Conservation (phyloP, 768 basidiomycete species). For the Russula sp. region DNA sequence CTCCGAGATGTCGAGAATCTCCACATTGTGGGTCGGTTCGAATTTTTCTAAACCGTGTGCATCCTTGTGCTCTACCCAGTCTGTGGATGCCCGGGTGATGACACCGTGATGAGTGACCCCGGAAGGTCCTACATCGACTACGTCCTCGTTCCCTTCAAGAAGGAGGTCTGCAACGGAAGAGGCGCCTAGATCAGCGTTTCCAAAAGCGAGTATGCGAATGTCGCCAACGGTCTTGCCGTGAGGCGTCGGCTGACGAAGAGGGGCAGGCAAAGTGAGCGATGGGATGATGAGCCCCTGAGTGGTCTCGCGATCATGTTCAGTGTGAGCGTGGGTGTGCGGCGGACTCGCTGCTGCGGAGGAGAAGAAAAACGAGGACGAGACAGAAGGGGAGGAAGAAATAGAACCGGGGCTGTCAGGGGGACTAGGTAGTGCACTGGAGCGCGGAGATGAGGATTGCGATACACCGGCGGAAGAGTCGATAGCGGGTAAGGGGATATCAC, state of each 20-base stretch:
- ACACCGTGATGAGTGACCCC: conserved; percentile 43
- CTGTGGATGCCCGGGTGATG: conserved; percentile 51
- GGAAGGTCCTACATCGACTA: conserved; percentile 58
- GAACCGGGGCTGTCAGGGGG: conserved; percentile 60
- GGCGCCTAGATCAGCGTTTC: conserved; percentile 39
- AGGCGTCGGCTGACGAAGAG: conserved; percentile 57
- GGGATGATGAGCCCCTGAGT: conserved; percentile 63
- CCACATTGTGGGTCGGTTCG: conserved; percentile 59
- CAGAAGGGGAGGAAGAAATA: conserved; percentile 64
- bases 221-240: conserved; percentile 66
- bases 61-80: conserved; percentile 65
- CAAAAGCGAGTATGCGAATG: conserved; percentile 50
- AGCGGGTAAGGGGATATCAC: conserved; percentile 5
- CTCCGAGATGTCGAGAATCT: conserved; percentile 47
- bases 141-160: conserved; percentile 59
- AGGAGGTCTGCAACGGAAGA: conserved; percentile 44
- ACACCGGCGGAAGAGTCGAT: conserved; percentile 16
- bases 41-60: conserved; percentile 59
- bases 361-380: conserved; percentile 73
- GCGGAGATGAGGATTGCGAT: conserved; percentile 45
- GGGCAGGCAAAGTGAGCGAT: conserved; percentile 54
- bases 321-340: conserved; percentile 43
- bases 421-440: conserved; percentile 44
- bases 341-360: conserved; percentile 67
- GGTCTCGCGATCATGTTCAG: conserved; percentile 32